Evolutionary conservation across 1,284 basidiomycete genomes (phyloP).

Genomic region (Ceratobasidium theobromae): DNA sequence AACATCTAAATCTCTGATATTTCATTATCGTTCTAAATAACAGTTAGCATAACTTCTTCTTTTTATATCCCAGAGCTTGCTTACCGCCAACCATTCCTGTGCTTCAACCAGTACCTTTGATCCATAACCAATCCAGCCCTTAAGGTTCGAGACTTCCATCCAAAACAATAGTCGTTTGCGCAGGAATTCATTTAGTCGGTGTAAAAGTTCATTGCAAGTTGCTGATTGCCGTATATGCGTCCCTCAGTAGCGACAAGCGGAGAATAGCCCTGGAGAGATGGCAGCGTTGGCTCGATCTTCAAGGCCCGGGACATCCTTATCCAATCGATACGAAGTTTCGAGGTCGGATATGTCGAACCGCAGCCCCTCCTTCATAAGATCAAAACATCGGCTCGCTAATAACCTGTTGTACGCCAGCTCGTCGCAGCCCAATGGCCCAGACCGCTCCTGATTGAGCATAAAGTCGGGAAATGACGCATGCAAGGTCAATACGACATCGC

Average conservation of each 20-base stretch:
- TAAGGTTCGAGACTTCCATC: neutral
- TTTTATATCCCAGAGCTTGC: neutral
- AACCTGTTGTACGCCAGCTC: neutral
- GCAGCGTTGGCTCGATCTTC: neutral
- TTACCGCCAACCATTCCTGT: neutral
- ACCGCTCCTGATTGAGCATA: neutral
- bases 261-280: neutral
- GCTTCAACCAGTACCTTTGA: neutral
- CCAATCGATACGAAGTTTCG: neutral
- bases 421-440: neutral
- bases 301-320: neutral
- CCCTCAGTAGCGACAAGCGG: conserved; percentile 5
- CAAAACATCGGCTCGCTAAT: neutral
- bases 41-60: neutral
- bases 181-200: neutral
- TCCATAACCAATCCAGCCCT: neutral
- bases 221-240: neutral
- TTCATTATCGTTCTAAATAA: neutral
- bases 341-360: neutral
- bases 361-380: neutral
- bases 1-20: neutral
- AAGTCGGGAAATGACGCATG: conserved; percentile 21
- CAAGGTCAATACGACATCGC: neutral
- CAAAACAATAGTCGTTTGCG: neutral
- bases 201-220: neutral